Evolutionary conservation across 805 yeast species (phyloP).

Genomic region (Sugiyamaella americana): DNA sequence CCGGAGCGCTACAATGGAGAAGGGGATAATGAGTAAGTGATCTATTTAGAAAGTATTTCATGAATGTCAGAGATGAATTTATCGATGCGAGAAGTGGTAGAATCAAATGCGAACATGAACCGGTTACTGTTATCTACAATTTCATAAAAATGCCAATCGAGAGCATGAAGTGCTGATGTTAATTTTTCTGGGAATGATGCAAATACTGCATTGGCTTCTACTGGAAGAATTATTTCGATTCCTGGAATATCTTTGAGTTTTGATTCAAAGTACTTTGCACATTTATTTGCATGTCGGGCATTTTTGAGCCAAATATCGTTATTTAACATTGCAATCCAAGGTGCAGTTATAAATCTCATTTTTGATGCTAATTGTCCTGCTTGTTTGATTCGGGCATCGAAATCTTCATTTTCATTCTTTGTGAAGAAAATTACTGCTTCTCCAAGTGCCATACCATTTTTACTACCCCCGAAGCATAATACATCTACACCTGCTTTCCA

Average conservation of each 20-base stretch:
- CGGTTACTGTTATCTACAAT: constrained; percentile 1
- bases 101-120: constrained; percentile 9
- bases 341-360: constrained; percentile 7
- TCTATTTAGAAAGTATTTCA: background rate
- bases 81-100: constrained; percentile 1
- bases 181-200: constrained; percentile 3
- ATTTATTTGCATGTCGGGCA: constrained; percentile 4
- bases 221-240: constrained; percentile 1
- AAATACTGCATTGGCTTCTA: constrained; percentile 9
- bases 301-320: constrained; percentile 7
- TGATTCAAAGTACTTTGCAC: constrained; percentile 3
- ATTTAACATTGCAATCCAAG: constrained; percentile 6
- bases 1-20: background rate
- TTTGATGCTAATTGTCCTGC: constrained; percentile 9
- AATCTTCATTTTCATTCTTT: constrained; percentile 2
- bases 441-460: constrained; percentile 9
- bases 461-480: constrained; percentile 7
- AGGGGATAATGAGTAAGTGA: background rate
- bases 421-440: constrained; percentile 7
- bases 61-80: background rate
- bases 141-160: constrained; percentile 6
- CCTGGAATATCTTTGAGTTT: background rate
- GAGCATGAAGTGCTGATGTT: background rate
- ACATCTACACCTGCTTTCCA: constrained; percentile 11
- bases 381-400: constrained; percentile 7